phyloP scores from a whole-genome alignment of 1,284 basidiomycete genomes.

The Sanghuangporus sanghuang region DNA sequence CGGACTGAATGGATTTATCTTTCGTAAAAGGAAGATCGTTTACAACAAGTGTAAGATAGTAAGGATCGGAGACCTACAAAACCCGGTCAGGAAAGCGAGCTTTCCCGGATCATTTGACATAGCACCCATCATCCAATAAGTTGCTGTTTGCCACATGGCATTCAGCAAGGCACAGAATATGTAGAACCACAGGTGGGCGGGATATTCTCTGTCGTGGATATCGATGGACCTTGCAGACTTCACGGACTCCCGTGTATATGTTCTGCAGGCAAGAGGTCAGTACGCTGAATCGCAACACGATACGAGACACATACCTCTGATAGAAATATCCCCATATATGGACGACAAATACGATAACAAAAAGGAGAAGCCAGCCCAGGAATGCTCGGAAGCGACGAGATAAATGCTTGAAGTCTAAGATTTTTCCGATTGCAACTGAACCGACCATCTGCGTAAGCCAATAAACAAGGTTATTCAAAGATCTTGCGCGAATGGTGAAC shows the following conservation, averaged over 20 bases:
- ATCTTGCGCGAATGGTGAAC: constrained; percentile 34
- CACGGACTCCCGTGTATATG: constrained; percentile 51
- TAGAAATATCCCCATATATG: constrained; percentile 70
- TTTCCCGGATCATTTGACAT: constrained; percentile 36
- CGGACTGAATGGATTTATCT: constrained; percentile 36
- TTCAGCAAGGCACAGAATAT: constrained; percentile 37
- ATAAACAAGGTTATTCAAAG: constrained; percentile 35
- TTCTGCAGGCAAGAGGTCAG: constrained; percentile 28
- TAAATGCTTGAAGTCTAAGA: constrained; percentile 21
- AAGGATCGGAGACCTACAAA: constrained; percentile 28
- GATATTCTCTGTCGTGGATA: constrained; percentile 28
- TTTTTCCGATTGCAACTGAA: constrained; percentile 32
- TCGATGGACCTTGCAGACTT: constrained; percentile 22
- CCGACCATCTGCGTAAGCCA: constrained; percentile 36
- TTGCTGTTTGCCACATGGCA: constrained; percentile 40
- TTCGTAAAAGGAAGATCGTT: background rate
- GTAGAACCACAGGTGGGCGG: constrained; percentile 33
- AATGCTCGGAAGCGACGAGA: constrained; percentile 60
- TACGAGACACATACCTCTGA: constrained; percentile 45
- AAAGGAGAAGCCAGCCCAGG: constrained; percentile 52
- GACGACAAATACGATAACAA: constrained; percentile 56
- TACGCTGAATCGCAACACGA: background rate
- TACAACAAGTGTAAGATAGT: background rate
- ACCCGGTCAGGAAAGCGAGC: constrained; percentile 37
- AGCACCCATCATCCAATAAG: constrained; percentile 39